phyloP scores from a whole-genome alignment of 2,329 filamentous ascomycete species.

The Plenodomus lindquistii region DNA sequence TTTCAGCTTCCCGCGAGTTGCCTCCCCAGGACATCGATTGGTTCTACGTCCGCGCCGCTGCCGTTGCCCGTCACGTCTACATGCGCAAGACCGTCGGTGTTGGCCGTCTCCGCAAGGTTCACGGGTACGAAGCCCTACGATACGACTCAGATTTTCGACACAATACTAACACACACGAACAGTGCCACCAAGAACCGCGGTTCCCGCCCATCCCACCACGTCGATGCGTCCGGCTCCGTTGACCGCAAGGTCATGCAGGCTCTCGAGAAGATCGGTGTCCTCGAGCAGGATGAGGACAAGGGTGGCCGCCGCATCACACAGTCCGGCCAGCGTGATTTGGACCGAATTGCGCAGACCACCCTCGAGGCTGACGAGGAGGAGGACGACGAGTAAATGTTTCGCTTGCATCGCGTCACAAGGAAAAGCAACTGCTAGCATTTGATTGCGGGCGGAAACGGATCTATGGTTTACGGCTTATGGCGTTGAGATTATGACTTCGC shows the following conservation, averaged over 20 bases:
- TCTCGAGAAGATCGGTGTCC: conserved; percentile 98
- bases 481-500: conserved; percentile 38
- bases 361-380: conserved; percentile 57
- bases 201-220: conserved; percentile 87
- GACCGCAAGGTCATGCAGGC: conserved; percentile 98
- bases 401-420: conserved; percentile 1
- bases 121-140: conserved; percentile 57
- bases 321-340: conserved; percentile 97
- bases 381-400: conserved; percentile 44
- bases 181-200: conserved; percentile 90
- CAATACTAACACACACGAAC: conserved; percentile 7
- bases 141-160: background rate
- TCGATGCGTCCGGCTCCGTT: conserved; percentile 90
- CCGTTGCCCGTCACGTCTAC: conserved; percentile 98
- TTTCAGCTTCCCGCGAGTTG: conserved; percentile 82
- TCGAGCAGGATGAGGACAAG: conserved; percentile 98
- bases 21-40: conserved; percentile 98
- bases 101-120: conserved; percentile 93
- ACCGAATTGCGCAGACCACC: conserved; percentile 65
- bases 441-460: conserved; percentile 31
- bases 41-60: conserved; percentile 87
- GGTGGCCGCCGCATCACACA: conserved; percentile 98
- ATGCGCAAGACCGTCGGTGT: conserved; percentile 99
- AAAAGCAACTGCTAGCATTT: conserved; percentile 31
- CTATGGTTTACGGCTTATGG: conserved; percentile 43